Evolutionary conservation across 495 filamentous ascomycete species (phyloP).

Genomic region (Aspergillus diversus): DNA sequence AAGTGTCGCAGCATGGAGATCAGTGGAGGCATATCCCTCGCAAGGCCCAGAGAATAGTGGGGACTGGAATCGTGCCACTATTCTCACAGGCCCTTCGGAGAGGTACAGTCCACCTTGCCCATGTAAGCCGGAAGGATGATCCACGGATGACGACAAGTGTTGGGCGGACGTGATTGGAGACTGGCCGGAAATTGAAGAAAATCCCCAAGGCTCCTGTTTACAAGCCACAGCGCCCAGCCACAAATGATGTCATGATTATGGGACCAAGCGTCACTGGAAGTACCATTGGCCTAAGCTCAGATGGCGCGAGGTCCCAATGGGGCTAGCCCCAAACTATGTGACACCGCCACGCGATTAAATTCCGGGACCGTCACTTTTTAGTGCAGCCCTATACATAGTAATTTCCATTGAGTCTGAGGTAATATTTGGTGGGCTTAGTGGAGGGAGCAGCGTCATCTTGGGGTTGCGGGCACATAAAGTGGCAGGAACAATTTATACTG

Average conservation of each 20-base stretch:
- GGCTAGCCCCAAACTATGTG: neutral
- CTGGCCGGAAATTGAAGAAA: neutral
- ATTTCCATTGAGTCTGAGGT: neutral
- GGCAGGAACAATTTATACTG: neutral
- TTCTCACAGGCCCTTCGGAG: slow-evolving; percentile 16
- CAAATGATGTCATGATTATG: slow-evolving; percentile 13
- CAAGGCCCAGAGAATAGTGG: neutral
- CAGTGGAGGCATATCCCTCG: slow-evolving; percentile 19
- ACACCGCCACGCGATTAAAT: slow-evolving; percentile 6
- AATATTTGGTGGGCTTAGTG: too few relatives aligned
- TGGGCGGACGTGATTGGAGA: neutral
- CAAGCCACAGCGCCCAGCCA: slow-evolving; percentile 14
- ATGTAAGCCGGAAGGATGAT: slow-evolving; percentile 14
- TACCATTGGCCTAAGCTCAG: neutral
- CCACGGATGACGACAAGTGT: slow-evolving; percentile 25
- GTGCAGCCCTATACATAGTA: slow-evolving; percentile 11
- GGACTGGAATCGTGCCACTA: neutral
- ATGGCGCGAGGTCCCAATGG: neutral
- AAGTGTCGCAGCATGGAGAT: slow-evolving; percentile 16
- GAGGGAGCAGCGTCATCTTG: too few relatives aligned
- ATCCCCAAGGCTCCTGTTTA: neutral
- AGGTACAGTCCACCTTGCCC: slow-evolving; percentile 6
- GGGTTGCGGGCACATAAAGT: too few relatives aligned
- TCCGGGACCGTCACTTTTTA: neutral
- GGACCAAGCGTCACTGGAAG: neutral